A percentile compares a stretch with the other conserved stretches of the same genome.
phyloP scores from a whole-genome alignment of 2,329 filamentous ascomycete genomes.

The Colletotrichum lupini region DNA sequence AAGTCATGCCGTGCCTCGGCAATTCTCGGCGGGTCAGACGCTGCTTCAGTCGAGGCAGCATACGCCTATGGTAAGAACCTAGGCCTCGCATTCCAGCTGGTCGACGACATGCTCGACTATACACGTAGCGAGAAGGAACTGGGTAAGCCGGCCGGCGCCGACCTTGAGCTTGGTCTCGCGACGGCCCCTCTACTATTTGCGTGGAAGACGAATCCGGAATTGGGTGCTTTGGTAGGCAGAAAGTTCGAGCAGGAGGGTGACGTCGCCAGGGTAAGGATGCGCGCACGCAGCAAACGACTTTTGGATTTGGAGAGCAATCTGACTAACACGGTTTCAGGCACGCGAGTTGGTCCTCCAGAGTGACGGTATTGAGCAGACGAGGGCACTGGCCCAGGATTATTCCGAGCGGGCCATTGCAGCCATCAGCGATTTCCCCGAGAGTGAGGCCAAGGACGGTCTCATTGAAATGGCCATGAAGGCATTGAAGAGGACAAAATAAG shows the following conservation, averaged over 20 bases:
- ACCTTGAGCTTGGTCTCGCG: slow-evolving; percentile 91
- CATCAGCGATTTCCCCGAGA: slow-evolving; percentile 88
- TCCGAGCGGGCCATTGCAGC: slow-evolving; percentile 87
- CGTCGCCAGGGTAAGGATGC: slow-evolving; percentile 77
- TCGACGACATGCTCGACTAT: slow-evolving; percentile 98
- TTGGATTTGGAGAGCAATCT: slow-evolving; percentile 30
- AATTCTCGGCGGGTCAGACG: slow-evolving; percentile 81
- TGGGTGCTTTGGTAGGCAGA: slow-evolving; percentile 89
- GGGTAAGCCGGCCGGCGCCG: slow-evolving; percentile 94
- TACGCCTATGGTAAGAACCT: slow-evolving; percentile 95
- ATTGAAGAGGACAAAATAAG: slow-evolving; percentile 85
- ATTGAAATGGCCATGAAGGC: slow-evolving; percentile 96
- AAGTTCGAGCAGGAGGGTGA: slow-evolving; percentile 90
- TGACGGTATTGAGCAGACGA: slow-evolving; percentile 91
- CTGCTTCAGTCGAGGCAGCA: slow-evolving; percentile 86
- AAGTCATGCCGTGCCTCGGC: slow-evolving; percentile 95
- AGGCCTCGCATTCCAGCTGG: slow-evolving; percentile 94
- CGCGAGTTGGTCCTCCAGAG: slow-evolving; percentile 85
- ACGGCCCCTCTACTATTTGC: slow-evolving; percentile 95
- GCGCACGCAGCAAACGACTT: not conserved
- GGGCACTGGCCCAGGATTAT: slow-evolving; percentile 90
- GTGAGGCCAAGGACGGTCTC: slow-evolving; percentile 91
- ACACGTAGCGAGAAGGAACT: slow-evolving; percentile 86
- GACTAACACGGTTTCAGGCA: slow-evolving; percentile 67
- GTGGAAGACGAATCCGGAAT: slow-evolving; percentile 87